phyloP scores from a whole-genome alignment of 495 filamentous ascomycete genomes.

The Hyaloscypha bicolor region DNA sequence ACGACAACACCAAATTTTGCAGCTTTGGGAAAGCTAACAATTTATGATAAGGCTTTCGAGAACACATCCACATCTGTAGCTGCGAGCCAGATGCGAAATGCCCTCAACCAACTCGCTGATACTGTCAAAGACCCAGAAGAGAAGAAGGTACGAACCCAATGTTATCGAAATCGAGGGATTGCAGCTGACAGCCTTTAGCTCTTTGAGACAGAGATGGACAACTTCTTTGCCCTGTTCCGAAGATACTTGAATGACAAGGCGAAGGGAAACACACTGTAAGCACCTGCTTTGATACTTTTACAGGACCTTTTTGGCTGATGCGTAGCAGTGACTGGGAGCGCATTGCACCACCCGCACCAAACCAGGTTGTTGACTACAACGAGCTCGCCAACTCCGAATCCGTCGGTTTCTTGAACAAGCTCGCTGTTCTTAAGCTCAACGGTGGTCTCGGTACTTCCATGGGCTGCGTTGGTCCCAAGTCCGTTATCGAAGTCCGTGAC shows the following conservation, averaged over 20 bases:
- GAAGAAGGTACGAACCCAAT: constrained; percentile 66
- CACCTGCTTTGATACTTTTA: constrained; percentile 11
- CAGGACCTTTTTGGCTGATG: constrained; percentile 30
- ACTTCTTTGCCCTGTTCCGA: constrained; percentile 98
- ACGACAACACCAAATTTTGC: background rate
- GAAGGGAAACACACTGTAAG: constrained; percentile 86
- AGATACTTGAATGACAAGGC: constrained; percentile 98
- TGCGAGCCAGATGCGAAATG: constrained; percentile 98
- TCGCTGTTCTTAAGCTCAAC: constrained; percentile 98
- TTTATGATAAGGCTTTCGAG: constrained; percentile 80
- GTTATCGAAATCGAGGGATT: background rate
- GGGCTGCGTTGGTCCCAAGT: constrained; percentile 99
- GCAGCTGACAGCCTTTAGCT: constrained; percentile 43
- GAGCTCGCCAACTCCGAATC: constrained; percentile 83
- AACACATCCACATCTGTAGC: constrained; percentile 98
- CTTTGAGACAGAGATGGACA: constrained; percentile 99
- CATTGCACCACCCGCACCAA: constrained; percentile 86
- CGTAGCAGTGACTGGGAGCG: constrained; percentile 80
- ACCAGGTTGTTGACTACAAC: constrained; percentile 93
- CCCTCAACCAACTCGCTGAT: constrained; percentile 88
- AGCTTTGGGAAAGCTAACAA: constrained; percentile 20
- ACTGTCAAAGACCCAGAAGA: constrained; percentile 77
- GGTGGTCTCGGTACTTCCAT: constrained; percentile 99
- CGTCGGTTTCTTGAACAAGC: constrained; percentile 92
- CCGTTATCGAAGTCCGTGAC: constrained; percentile 98